phyloP scores from a whole-genome alignment of 2,329 filamentous ascomycete species.

The Penicillium brasilianum region DNA sequence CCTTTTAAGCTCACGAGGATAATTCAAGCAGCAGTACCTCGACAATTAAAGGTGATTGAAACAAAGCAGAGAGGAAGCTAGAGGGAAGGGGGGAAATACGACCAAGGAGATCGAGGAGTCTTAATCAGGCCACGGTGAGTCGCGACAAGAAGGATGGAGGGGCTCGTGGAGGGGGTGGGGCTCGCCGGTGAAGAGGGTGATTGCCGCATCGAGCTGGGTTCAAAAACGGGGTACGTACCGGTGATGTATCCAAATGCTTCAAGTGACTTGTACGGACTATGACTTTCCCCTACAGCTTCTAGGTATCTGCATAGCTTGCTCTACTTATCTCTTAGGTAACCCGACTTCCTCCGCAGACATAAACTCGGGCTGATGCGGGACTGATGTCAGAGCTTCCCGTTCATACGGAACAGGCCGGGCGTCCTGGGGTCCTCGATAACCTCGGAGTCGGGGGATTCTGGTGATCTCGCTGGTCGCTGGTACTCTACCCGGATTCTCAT shows the following conservation, averaged over 20 bases:
- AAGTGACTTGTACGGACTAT: slow-evolving; percentile 8
- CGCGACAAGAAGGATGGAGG: slow-evolving; percentile 30
- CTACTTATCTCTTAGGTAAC: slow-evolving; percentile 17
- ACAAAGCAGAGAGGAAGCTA: slow-evolving; percentile 17
- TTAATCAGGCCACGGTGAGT: slow-evolving; percentile 36
- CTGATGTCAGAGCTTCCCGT: slow-evolving; percentile 43
- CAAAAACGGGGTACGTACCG: slow-evolving; percentile 20
- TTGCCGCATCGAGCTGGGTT: slow-evolving; percentile 22
- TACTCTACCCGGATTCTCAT: slow-evolving; percentile 19
- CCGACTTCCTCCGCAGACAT: slow-evolving; percentile 34
- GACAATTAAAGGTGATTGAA: slow-evolving; percentile 14
- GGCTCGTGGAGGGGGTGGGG: slow-evolving; percentile 30
- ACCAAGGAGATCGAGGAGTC: slow-evolving; percentile 18
- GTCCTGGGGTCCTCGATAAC: slow-evolving; percentile 22
- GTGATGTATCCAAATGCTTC: slow-evolving; percentile 13
- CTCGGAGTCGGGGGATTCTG: slow-evolving; percentile 35
- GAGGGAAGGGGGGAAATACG: slow-evolving; percentile 10
- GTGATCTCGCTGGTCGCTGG: slow-evolving; percentile 22
- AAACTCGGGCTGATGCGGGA: slow-evolving; percentile 49
- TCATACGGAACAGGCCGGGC: slow-evolving; percentile 37
- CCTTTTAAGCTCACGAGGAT: neutral
- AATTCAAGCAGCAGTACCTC: slow-evolving; percentile 18
- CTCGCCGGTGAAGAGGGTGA: slow-evolving; percentile 30
- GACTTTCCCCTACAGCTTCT: neutral
- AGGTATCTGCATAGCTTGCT: slow-evolving; percentile 9